Evolutionary conservation across 2,329 filamentous ascomycete species (phyloP).

Genomic region (Trichoderma gracile): DNA sequence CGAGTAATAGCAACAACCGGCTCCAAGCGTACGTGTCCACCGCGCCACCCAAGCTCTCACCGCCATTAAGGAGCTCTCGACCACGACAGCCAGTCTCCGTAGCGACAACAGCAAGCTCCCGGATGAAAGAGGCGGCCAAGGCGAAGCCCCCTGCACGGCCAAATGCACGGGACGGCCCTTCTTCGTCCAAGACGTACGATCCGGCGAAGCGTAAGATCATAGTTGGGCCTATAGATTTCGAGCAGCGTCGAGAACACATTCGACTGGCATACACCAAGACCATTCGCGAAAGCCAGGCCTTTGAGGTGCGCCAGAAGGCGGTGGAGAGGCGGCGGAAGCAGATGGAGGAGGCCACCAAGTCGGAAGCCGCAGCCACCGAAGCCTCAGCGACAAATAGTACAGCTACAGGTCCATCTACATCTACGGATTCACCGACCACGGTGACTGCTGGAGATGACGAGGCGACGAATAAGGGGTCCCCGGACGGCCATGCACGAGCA

Average conservation of each 20-base stretch:
- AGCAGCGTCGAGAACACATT: conserved; percentile 76
- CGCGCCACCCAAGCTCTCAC: conserved; percentile 70
- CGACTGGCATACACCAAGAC: conserved; percentile 83
- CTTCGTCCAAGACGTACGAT: conserved; percentile 42
- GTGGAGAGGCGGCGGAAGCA: conserved; percentile 52
- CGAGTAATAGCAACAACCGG: conserved; percentile 57
- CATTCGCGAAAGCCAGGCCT: conserved; percentile 70
- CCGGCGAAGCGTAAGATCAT: conserved; percentile 52
- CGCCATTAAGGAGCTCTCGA: conserved; percentile 75
- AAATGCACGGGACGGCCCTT: conserved; percentile 31
- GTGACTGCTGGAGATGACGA: conserved; percentile 12
- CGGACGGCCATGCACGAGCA: not conserved
- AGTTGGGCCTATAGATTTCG: conserved; percentile 80
- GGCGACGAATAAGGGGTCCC: not conserved
- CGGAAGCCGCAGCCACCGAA: conserved; percentile 39
- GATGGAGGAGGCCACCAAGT: conserved; percentile 48
- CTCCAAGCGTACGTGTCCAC: conserved; percentile 74
- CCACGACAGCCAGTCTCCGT: conserved; percentile 77
- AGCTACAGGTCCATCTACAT: conserved; percentile 1
- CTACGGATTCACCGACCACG: conserved; percentile 13
- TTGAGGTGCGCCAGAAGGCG: conserved; percentile 55
- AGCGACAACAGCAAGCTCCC: conserved; percentile 70
- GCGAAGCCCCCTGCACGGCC: conserved; percentile 48
- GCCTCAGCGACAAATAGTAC: not conserved
- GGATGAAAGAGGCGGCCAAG: conserved; percentile 66